Conservation (phyloP, 2,329 filamentous ascomycete genomes). For the Fusarium citri region DNA sequence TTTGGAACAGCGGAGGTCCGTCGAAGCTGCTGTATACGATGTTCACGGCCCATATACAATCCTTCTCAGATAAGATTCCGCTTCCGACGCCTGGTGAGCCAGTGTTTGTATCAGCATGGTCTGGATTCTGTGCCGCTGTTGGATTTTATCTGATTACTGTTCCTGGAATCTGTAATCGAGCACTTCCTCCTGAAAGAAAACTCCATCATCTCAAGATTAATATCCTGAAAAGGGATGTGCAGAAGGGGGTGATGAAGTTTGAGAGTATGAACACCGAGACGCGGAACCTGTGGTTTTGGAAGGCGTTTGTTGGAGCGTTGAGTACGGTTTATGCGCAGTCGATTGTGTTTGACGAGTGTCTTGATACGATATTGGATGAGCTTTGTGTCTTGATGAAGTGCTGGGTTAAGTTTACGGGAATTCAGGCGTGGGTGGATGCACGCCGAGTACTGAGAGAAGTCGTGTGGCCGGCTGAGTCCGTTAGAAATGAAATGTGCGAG, state of each 20-base stretch:
- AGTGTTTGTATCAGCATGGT: background rate
- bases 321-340: background rate
- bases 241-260: background rate
- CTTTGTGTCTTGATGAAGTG: background rate
- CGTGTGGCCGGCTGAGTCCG: rapidly evolving
- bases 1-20: background rate
- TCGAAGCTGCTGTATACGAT: background rate
- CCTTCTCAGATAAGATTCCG: background rate
- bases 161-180: background rate
- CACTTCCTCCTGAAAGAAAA: background rate
- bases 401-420: background rate
- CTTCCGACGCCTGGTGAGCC: background rate
- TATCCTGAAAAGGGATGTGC: background rate
- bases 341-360: background rate
- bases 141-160: background rate
- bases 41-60: background rate
- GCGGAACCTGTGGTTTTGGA: background rate
- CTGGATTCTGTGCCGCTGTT: background rate
- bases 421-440: background rate
- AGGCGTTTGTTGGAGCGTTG: background rate
- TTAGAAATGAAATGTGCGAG: background rate
- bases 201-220: background rate
- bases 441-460: background rate
- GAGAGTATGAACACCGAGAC: background rate
- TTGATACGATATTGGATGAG: background rate